phyloP scores from a whole-genome alignment of 805 yeast species.

The Candida sithepensis region DNA sequence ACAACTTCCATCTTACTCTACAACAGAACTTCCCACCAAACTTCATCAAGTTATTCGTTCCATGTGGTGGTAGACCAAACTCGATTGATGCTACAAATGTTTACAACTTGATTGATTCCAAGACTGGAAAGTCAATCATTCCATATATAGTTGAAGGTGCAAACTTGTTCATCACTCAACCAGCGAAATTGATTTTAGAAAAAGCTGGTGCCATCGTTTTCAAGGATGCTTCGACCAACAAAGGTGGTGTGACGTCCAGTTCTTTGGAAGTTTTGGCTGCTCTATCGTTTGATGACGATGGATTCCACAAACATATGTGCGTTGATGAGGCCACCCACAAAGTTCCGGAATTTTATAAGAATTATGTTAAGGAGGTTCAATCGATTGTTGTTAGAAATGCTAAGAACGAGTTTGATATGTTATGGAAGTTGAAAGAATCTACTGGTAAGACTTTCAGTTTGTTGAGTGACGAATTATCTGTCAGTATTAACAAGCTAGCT shows the following conservation, averaged over 20 bases:
- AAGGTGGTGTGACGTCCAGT: slow-evolving; percentile 98
- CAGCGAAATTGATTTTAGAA: slow-evolving; percentile 85
- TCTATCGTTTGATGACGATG: slow-evolving; percentile 80
- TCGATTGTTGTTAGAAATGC: slow-evolving; percentile 73
- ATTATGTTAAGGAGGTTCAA: slow-evolving; percentile 86
- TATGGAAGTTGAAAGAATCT: slow-evolving; percentile 71
- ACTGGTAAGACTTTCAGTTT: slow-evolving; percentile 63
- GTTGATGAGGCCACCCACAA: slow-evolving; percentile 47
- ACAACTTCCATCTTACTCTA: slow-evolving; percentile 77
- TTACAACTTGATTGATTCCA: slow-evolving; percentile 60
- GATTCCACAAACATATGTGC: slow-evolving; percentile 78
- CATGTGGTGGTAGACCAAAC: slow-evolving; percentile 99
- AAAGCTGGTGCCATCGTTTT: slow-evolving; percentile 81
- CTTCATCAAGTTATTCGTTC: slow-evolving; percentile 81
- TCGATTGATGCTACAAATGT: slow-evolving; percentile 89
- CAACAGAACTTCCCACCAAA: slow-evolving; percentile 56
- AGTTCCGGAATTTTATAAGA: slow-evolving; percentile 71
- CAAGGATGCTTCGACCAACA: slow-evolving; percentile 96
- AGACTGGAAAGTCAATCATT: slow-evolving; percentile 71
- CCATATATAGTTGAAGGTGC: slow-evolving; percentile 98
- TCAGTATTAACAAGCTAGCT: slow-evolving; percentile 77
- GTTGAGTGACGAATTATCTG: slow-evolving; percentile 79
- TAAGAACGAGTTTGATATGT: slow-evolving; percentile 73
- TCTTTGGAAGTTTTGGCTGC: slow-evolving; percentile 95
- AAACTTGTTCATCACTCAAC: slow-evolving; percentile 89